A percentile compares a stretch with the other conserved stretches of the same genome.
Conservation (phyloP, 1,284 basidiomycete species). For the Cutaneotrichosporon cyanovorans region DNA sequence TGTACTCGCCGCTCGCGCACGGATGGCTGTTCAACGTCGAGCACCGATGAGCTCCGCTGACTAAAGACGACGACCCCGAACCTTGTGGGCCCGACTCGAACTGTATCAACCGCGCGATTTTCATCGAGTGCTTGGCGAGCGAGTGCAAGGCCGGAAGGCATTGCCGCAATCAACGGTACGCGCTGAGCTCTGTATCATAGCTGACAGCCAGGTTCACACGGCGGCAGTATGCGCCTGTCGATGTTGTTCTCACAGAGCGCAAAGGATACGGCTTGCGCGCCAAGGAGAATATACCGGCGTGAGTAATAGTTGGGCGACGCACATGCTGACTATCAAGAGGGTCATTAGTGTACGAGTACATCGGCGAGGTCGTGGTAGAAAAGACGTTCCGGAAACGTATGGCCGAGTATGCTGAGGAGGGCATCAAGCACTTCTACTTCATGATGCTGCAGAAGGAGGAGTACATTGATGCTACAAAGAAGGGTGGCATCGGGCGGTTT, state of each 20-base stretch:
- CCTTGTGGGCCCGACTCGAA: slow-evolving; percentile 85
- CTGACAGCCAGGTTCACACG: slow-evolving; percentile 66
- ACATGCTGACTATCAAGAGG: slow-evolving; percentile 54
- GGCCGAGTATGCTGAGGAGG: slow-evolving; percentile 86
- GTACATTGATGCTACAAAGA: slow-evolving; percentile 98
- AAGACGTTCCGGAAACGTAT: slow-evolving; percentile 85
- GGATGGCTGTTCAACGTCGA: too few relatives aligned
- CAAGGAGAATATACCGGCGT: slow-evolving; percentile 63
- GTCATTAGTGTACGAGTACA: slow-evolving; percentile 92
- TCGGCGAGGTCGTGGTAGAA: slow-evolving; percentile 91
- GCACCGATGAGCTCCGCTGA: too few relatives aligned
- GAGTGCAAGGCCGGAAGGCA: slow-evolving; percentile 76
- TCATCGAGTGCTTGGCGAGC: slow-evolving; percentile 84
- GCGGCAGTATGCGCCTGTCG: slow-evolving; percentile 74
- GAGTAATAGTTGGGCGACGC: slow-evolving; percentile 35
- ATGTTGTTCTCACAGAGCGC: slow-evolving; percentile 88
- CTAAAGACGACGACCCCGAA: slow-evolving; percentile 50
- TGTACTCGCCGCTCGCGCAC: too few relatives aligned
- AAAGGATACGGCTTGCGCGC: slow-evolving; percentile 92
- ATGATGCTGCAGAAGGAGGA: slow-evolving; percentile 99
- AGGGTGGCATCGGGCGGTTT: slow-evolving; percentile 91
- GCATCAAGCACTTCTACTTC: slow-evolving; percentile 96
- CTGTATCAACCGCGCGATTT: slow-evolving; percentile 95
- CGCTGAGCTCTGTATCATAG: neutral
- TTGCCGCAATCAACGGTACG: slow-evolving; percentile 89